A percentile compares a stretch with the other conserved stretches of the same genome.
Conservation (phyloP, 768 basidiomycete species). For the Xerocomus potaroensis region DNA sequence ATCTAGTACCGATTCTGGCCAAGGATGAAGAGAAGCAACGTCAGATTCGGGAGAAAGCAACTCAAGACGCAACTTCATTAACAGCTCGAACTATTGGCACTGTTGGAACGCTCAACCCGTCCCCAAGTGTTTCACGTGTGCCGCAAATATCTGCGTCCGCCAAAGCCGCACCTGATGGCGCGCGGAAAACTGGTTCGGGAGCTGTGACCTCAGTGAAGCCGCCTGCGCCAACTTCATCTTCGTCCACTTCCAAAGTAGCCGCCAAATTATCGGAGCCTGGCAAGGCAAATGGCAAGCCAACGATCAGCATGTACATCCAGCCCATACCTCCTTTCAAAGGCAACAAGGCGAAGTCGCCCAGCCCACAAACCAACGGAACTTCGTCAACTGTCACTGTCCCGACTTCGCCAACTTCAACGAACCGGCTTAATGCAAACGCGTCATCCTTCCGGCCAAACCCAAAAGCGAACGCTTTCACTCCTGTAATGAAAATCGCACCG, state of each 20-base stretch:
- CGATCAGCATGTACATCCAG: constrained; percentile 76
- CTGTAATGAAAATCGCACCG: constrained; percentile 38
- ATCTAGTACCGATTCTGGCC: constrained; percentile 86
- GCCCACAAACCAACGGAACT: constrained; percentile 29
- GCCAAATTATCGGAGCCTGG: constrained; percentile 29
- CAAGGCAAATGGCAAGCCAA: constrained; percentile 41
- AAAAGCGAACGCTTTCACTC: constrained; percentile 73
- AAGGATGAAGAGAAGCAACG: constrained; percentile 92
- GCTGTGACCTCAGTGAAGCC: constrained; percentile 25
- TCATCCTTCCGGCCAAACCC: constrained; percentile 88
- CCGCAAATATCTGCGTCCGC: constrained; percentile 29
- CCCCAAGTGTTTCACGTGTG: constrained; percentile 46
- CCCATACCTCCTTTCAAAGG: constrained; percentile 90
- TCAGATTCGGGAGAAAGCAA: constrained; percentile 74
- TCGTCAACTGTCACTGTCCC: constrained; percentile 35
- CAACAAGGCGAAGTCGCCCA: constrained; percentile 36
- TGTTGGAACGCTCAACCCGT: constrained; percentile 34
- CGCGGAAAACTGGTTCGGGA: constrained; percentile 26
- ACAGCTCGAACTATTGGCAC: constrained; percentile 69
- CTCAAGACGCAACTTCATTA: constrained; percentile 58
- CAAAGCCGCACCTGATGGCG: constrained; percentile 29
- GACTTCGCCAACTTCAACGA: constrained; percentile 52
- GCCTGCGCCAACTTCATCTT: constrained; percentile 25
- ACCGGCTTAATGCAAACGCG: constrained; percentile 82
- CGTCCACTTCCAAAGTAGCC: constrained; percentile 29